Conservation (phyloP, 257 asterid genomes). For the Hygrophila difformis region DNA sequence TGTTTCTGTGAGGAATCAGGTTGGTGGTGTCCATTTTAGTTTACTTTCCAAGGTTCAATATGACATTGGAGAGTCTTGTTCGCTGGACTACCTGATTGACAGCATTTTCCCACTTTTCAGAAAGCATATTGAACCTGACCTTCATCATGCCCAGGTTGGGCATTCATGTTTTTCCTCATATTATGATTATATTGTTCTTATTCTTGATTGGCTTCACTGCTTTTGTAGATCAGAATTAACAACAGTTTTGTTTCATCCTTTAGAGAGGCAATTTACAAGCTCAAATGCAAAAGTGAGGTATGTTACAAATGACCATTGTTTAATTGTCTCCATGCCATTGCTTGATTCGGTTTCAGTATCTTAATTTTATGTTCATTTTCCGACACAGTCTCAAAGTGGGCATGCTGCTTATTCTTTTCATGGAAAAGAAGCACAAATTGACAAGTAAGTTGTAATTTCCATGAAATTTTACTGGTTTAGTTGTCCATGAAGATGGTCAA, state of each 20-base stretch:
- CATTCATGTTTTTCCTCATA: conserved; percentile 15
- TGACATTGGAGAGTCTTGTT: conserved; percentile 96
- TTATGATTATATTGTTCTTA: conserved; percentile 16
- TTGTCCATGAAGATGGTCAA: conserved; percentile 22
- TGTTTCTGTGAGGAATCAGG: conserved; percentile 43
- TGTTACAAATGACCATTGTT: conserved; percentile 5
- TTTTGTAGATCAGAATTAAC: conserved; percentile 92
- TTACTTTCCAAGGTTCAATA: conserved; percentile 97
- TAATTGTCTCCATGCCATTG: background rate
- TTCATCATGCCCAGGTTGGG: conserved; percentile 96
- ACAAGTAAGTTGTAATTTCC: conserved; percentile 62
- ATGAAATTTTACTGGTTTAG: conserved; percentile 5
- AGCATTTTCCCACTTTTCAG: conserved; percentile 98
- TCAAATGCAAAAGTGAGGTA: conserved; percentile 94
- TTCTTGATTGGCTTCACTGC: conserved; percentile 25
- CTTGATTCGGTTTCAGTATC: conserved; percentile 3
- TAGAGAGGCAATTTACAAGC: conserved; percentile 98
- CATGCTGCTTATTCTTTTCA: conserved; percentile 44
- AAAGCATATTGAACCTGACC: conserved; percentile 96
- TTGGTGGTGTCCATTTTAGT: conserved; percentile 99
- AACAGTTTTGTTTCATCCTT: conserved; percentile 98
- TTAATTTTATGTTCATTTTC: conserved; percentile 10
- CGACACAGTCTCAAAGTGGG: conserved; percentile 51
- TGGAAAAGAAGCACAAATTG: conserved; percentile 70
- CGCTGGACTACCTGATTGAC: conserved; percentile 96